phyloP scores from a whole-genome alignment of 257 asterid genomes.

The Apocynum venetum region DNA sequence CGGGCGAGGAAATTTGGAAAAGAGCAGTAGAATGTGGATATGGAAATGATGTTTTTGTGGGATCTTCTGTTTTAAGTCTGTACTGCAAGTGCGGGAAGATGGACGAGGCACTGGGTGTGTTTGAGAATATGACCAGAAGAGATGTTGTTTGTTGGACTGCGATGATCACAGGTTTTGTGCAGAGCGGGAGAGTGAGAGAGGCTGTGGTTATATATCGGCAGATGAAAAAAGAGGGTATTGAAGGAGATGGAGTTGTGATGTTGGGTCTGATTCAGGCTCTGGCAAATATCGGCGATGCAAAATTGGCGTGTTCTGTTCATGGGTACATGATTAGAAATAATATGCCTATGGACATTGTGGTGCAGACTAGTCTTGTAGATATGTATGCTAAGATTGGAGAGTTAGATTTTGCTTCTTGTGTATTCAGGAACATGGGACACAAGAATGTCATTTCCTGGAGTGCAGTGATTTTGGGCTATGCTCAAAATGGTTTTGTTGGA shows the following conservation, averaged over 20 bases:
- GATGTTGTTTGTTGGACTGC: slow-evolving; percentile 76
- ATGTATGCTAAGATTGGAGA: slow-evolving; percentile 75
- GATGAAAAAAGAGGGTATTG: slow-evolving; percentile 55
- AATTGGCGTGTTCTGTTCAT: slow-evolving; percentile 59
- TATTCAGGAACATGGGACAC: slow-evolving; percentile 40
- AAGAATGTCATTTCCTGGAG: slow-evolving; percentile 70
- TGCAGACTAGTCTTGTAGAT: slow-evolving; percentile 64
- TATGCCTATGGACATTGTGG: slow-evolving; percentile 38
- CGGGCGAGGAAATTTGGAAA: slow-evolving; percentile 50
- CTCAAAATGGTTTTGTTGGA: slow-evolving; percentile 54
- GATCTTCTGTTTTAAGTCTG: slow-evolving; percentile 60
- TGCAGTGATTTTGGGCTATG: slow-evolving; percentile 62
- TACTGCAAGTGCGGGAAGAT: slow-evolving; percentile 55
- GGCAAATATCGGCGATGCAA: slow-evolving; percentile 39
- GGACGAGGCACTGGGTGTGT: slow-evolving; percentile 52
- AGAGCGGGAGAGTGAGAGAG: slow-evolving; percentile 43
- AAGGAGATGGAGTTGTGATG: slow-evolving; percentile 63
- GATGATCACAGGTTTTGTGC: slow-evolving; percentile 57
- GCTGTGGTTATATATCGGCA: slow-evolving; percentile 41
- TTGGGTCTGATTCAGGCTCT: slow-evolving; percentile 63
- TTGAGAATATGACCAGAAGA: slow-evolving; percentile 45
- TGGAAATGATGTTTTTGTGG: slow-evolving; percentile 57
- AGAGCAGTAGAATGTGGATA: slow-evolving; percentile 52
- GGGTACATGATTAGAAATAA: slow-evolving; percentile 52
- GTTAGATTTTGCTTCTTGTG: slow-evolving; percentile 37